Conservation (phyloP, 2,329 filamentous ascomycete genomes). For the Epicoccum sorghinum region DNA sequence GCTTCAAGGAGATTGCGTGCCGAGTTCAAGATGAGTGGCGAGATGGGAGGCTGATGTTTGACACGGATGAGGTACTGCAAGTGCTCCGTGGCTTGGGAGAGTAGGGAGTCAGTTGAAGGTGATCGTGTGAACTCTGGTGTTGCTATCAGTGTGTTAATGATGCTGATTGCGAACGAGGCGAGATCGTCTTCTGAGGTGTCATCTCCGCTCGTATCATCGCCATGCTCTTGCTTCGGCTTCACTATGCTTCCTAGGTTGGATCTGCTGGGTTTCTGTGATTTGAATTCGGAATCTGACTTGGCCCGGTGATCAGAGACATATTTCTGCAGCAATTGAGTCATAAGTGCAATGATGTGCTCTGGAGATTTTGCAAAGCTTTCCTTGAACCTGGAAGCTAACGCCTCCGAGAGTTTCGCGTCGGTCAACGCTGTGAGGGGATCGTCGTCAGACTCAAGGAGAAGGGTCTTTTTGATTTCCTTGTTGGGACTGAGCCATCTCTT, state of each 20-base stretch:
- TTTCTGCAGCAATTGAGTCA: constrained; percentile 63
- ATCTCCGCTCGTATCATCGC: neutral
- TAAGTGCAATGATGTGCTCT: constrained; percentile 68
- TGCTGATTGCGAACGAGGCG: constrained; percentile 49
- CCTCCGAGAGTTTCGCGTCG: constrained; percentile 68
- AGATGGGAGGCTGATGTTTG: constrained; percentile 11
- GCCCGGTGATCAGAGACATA: constrained; percentile 51
- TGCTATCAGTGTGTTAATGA: constrained; percentile 46
- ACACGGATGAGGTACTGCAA: constrained; percentile 34
- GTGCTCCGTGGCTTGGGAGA: constrained; percentile 18
- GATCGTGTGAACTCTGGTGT: constrained; percentile 44
- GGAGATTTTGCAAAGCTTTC: constrained; percentile 69
- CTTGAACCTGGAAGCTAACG: constrained; percentile 67
- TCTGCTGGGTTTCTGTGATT: constrained; percentile 30
- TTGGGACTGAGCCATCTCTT: constrained; percentile 60
- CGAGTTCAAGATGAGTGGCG: constrained; percentile 32
- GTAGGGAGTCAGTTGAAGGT: constrained; percentile 21
- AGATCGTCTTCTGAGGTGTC: constrained; percentile 45
- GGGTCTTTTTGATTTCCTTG: constrained; percentile 14
- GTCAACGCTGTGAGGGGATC: constrained; percentile 59
- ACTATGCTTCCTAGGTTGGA: constrained; percentile 36
- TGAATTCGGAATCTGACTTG: constrained; percentile 47
- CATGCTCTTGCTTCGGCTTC: neutral
- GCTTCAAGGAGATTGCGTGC: constrained; percentile 56
- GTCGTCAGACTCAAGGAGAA: constrained; percentile 39